Percentiles rank a stretch among this genome's conserved stretches.
Evolutionary conservation across 2,329 filamentous ascomycete genomes (phyloP).

Genomic region (Nemania sp.): DNA sequence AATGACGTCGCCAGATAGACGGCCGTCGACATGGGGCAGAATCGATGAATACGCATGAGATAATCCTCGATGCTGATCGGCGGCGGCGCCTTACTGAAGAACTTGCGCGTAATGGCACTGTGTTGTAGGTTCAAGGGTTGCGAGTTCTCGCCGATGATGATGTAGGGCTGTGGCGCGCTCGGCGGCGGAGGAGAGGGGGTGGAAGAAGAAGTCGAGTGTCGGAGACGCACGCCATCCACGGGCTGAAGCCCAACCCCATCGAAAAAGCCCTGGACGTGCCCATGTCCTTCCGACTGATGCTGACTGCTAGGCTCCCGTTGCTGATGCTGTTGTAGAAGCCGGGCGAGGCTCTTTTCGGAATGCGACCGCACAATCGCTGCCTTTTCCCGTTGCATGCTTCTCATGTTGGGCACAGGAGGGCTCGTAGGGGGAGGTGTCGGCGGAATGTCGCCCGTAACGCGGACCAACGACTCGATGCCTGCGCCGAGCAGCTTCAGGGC

Average conservation of each 20-base stretch:
- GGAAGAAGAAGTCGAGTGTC: slow-evolving; percentile 39
- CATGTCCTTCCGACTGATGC: slow-evolving; percentile 4
- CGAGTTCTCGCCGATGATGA: slow-evolving; percentile 68
- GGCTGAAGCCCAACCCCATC: slow-evolving; percentile 38
- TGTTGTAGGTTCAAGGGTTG: slow-evolving; percentile 78
- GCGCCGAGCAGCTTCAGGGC: slow-evolving; percentile 80
- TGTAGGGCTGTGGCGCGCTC: slow-evolving; percentile 53
- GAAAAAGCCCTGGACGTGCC: slow-evolving; percentile 23
- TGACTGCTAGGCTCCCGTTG: slow-evolving; percentile 16
- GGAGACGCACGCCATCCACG: slow-evolving; percentile 60
- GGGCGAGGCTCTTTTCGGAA: slow-evolving; percentile 57
- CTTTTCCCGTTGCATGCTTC: slow-evolving; percentile 64
- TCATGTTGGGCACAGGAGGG: slow-evolving; percentile 67
- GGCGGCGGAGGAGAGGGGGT: slow-evolving; percentile 33
- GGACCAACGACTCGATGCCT: slow-evolving; percentile 70
- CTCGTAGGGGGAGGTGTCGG: slow-evolving; percentile 73
- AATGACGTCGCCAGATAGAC: slow-evolving; percentile 88
- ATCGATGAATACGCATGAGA: slow-evolving; percentile 81
- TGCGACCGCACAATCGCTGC: slow-evolving; percentile 61
- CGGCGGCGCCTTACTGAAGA: slow-evolving; percentile 87
- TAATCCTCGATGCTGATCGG: slow-evolving; percentile 84
- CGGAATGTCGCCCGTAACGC: slow-evolving; percentile 75
- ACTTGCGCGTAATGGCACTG: slow-evolving; percentile 84
- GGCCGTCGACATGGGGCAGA: slow-evolving; percentile 90
- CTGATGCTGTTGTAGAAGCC: slow-evolving; percentile 42